These are phyloP conservation scores for Protea cynaroides DNA, from an alignment of 164 flowering plant species.

Conservation along the genomic window DNA sequence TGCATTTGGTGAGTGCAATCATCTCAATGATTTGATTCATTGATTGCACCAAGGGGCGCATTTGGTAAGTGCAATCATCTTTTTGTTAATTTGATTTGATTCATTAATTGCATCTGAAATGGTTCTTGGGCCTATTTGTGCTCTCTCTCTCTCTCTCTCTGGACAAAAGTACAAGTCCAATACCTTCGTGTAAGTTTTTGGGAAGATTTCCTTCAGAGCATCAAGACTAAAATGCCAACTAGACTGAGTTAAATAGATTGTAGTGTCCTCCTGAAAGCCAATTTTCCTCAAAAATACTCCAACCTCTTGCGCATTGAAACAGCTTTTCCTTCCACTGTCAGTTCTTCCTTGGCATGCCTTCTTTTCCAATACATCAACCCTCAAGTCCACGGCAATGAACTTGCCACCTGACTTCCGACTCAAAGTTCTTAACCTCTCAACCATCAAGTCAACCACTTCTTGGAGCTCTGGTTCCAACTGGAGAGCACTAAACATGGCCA, in stretches of 20 bases:
- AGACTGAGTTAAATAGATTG: conserved; percentile 74
- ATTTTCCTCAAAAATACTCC: conserved; percentile 62
- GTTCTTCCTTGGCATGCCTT: conserved; percentile 61
- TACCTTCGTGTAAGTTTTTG: conserved; percentile 87
- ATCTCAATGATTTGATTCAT: too few relatives aligned
- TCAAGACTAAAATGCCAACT: conserved; percentile 74
- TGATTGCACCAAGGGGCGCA: too few relatives aligned
- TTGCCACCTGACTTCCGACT: conserved; percentile 65
- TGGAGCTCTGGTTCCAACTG: conserved; percentile 65
- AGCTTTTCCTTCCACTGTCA: conserved; percentile 41
- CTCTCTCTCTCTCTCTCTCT: background rate
- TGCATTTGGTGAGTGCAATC: too few relatives aligned
- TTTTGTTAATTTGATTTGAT: too few relatives aligned
- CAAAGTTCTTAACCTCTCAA: conserved; percentile 62
- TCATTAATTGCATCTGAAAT: too few relatives aligned
- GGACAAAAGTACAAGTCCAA: background rate
- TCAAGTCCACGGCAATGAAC: conserved; percentile 82
- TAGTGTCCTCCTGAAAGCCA: conserved; percentile 64
- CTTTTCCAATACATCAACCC: conserved; percentile 65
- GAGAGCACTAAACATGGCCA: conserved; percentile 77
- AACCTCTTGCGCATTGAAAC: conserved; percentile 63
- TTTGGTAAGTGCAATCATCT: too few relatives aligned
- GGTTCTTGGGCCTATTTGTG: too few relatives aligned
- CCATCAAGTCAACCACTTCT: conserved; percentile 77
- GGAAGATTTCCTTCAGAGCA: conserved; percentile 69